phyloP scores from a whole-genome alignment of 2,329 filamentous ascomycete species.

The Hymenoscyphus repandus region DNA sequence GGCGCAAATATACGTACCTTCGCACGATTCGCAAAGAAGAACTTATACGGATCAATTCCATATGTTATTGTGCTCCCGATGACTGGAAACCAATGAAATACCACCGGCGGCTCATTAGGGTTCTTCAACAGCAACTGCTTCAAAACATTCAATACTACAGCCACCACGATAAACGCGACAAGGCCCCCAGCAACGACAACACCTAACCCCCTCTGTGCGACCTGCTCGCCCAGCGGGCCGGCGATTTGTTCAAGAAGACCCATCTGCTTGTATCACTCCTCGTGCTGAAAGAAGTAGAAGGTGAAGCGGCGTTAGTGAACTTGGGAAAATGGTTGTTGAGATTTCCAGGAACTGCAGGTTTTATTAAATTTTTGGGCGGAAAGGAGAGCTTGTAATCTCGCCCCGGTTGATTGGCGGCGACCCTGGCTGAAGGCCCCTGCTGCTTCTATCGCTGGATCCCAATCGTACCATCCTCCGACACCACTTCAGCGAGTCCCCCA shows the following conservation, averaged over 20 bases:
- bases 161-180: constrained; percentile 40
- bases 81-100: constrained; percentile 77
- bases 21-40: constrained; percentile 68
- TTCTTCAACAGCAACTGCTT: constrained; percentile 77
- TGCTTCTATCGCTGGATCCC: too few species aligned
- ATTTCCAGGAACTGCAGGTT: not conserved
- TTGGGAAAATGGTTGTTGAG: not conserved
- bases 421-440: too few species aligned
- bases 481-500: too few species aligned
- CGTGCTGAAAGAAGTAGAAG: too few species aligned
- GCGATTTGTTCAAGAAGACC: constrained; percentile 28
- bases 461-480: too few species aligned
- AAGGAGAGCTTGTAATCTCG: not conserved
- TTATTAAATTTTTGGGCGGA: not conserved
- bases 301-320: not conserved
- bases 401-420: not conserved
- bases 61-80: constrained; percentile 90
- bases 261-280: too few species aligned
- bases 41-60: constrained; percentile 87
- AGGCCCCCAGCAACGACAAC: constrained; percentile 25
- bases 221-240: constrained; percentile 25
- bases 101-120: constrained; percentile 72
- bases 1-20: constrained; percentile 53
- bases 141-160: constrained; percentile 73
- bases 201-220: constrained; percentile 25